Base-by-base conservation (phyloP, 2,329 filamentous ascomycete genomes). In the Colletotrichum melonis region DNA sequence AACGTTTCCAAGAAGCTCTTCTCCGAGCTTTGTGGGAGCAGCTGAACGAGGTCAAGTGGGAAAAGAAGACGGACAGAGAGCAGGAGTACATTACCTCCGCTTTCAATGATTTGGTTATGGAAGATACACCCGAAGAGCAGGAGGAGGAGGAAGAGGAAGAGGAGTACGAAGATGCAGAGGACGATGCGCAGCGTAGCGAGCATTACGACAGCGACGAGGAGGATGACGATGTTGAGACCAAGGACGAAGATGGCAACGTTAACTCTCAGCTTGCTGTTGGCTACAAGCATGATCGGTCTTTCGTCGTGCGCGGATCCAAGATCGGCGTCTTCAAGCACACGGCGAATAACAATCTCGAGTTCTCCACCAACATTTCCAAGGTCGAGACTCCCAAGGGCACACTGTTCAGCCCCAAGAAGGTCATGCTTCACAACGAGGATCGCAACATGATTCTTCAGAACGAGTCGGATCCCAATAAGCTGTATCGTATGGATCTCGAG, bases 281-380 rank as follows among this genome's bases (percentile, higher is more conserved):
- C 69, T 98, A 98, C 85, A 98, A 97, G 83, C 94, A 98, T 76
- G 97, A 99, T 81, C 91, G 97, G 73, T 98, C 97, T 0, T 99
- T 98, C 78, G 97, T 99, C 69, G 95, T 99, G 56, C 93, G 97
- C 75, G 97, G 97, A 38, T 97, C 95, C 78, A 98, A 98, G 88
- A 99, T 99, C 81, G 97, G 97, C 67, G 97, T 99, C 54, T 99
- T 99, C 89, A 98, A 97, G 83, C 97, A 99, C 80, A 98, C 95
- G 0, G 88, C 92, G 0, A 94, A 97, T 84, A 97, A 98, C 81
- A 92, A 96, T 76, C 89, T 99, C 19, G 94, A 98, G 81, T 99
- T 98, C 82, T 95, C 95, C 14, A 99, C 97, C 73, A 98, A 95
- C 76, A 99, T 99, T 79, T 98, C 95, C 74, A 98, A 97, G 83